Evolutionary conservation across 768 basidiomycete genomes (phyloP), one percentile per base, ranked within the genome.

Genomic region (Agaricus blazei): DNA sequence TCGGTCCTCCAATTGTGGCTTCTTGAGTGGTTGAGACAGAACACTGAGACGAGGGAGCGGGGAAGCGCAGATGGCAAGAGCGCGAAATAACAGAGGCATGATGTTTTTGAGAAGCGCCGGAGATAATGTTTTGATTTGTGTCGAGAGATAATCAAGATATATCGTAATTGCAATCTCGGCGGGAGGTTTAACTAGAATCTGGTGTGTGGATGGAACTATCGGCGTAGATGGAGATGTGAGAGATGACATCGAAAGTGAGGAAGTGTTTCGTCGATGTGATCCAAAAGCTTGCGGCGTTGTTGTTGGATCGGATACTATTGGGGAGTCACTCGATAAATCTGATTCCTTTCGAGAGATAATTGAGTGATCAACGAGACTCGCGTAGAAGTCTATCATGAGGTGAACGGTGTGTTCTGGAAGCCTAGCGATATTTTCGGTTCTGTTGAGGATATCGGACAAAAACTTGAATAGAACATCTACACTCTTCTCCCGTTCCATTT

Each of bases 1-100:
- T 44, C 72, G 75, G 34, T 81, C 79, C 61, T 90, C 87, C 14
- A 74, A 66, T 0, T 68, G 68, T 15, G 68, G 60, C 41, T 67
- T 67, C 56, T 68, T 71, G 56, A 66, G 56, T 51, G 73, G 63
- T 37, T 77, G 65, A 57, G 65, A 65, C 48, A 73, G 72, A 41
- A 89, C 72, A 4, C 85, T 81, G 9, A 92, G 70, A 7, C 85
- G 80, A 40, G 89, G 86, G 14, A 92, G 77, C 1, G 87, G 82
- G 2, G 82, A 77, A 3, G 82, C 73, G 63, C 80, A 87, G 61
- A 80, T 83, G 1, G 85, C 81, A 24, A 88, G 75, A 23, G 79
- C 79, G 15, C 86, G 83, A 63, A 90, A 87, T n/a, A 92, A 79
- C 34, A 87, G 72, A 0, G 87, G 85, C n/a, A 90, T 72, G 51